Conservation (phyloP, 164 flowering plant genomes). For the Kalanchoe fedtschenkoi region DNA sequence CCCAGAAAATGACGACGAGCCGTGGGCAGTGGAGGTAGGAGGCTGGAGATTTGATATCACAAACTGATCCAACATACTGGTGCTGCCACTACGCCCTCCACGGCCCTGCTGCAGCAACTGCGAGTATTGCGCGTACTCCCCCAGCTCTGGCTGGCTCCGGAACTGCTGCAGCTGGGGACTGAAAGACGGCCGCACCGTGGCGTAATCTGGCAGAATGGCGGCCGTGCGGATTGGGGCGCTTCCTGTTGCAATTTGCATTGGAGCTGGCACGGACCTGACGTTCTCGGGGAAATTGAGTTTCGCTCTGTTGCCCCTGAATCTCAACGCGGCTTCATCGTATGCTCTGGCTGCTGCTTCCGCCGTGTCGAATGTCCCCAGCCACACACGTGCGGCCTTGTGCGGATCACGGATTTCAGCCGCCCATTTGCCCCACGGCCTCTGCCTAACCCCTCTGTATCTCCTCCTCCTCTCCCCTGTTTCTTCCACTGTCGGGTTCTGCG, state of each 20-base stretch:
- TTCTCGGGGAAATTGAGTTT: slow-evolving; percentile 8
- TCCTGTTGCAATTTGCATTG: neutral
- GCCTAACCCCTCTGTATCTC: slow-evolving; percentile 6
- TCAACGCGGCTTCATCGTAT: slow-evolving; percentile 4
- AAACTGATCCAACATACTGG: slow-evolving; percentile 4
- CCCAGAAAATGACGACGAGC: neutral
- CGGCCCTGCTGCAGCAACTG: neutral
- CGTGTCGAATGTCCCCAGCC: slow-evolving; percentile 7
- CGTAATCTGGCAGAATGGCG: neutral
- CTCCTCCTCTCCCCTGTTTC: neutral
- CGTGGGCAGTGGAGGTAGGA: neutral
- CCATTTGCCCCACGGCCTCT: slow-evolving; percentile 10
- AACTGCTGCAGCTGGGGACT: neutral
- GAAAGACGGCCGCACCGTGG: neutral
- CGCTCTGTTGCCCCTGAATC: slow-evolving; percentile 8
- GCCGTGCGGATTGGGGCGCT: neutral
- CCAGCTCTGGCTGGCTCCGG: neutral
- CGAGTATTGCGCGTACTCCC: neutral
- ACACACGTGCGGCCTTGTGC: slow-evolving; percentile 5
- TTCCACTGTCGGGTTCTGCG: neutral
- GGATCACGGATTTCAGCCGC: slow-evolving; percentile 9
- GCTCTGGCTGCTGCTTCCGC: slow-evolving; percentile 9
- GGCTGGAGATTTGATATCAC: neutral
- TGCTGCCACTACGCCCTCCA: neutral
- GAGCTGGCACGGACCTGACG: slow-evolving; percentile 1